Conservation (phyloP, 2,329 filamentous ascomycete genomes). For the Sporothrix humicola region DNA sequence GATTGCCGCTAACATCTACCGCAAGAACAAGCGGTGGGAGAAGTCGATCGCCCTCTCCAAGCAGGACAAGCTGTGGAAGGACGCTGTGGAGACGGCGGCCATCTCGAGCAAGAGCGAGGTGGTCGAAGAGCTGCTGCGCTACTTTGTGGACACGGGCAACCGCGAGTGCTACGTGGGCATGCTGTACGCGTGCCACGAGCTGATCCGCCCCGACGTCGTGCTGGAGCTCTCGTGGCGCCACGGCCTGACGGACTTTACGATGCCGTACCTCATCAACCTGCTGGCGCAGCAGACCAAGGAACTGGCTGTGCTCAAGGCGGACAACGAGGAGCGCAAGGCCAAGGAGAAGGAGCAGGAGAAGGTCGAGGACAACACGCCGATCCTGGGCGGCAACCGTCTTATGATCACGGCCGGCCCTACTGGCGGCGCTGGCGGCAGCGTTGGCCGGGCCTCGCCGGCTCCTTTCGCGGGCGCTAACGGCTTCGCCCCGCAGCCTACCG, state of each 20-base stretch:
- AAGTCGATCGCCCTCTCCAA: constrained; percentile 97
- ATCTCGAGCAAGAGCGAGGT: constrained; percentile 89
- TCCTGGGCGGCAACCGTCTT: constrained; percentile 83
- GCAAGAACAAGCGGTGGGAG: constrained; percentile 99
- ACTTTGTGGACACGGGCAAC: constrained; percentile 99
- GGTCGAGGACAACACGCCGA: constrained; percentile 91
- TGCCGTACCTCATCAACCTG: constrained; percentile 99
- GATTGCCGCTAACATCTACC: constrained; percentile 97
- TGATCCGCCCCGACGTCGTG: constrained; percentile 89
- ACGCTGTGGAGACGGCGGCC: constrained; percentile 96
- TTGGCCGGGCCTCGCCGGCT: constrained; percentile 63
- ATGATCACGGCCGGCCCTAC: constrained; percentile 94
- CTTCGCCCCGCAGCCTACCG: constrained; percentile 86
- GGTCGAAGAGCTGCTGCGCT: constrained; percentile 93
- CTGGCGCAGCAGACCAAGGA: constrained; percentile 88
- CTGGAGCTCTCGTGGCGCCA: constrained; percentile 97
- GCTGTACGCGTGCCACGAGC: constrained; percentile 97
- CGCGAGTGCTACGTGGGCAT: constrained; percentile 99
- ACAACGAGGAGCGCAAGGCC: constrained; percentile 73
- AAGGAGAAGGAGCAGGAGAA: constrained; percentile 62
- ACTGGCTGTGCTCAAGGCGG: constrained; percentile 83
- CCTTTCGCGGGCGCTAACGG: constrained; percentile 84
- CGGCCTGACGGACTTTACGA: constrained; percentile 93
- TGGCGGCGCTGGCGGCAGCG: constrained; percentile 46
- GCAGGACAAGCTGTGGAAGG: constrained; percentile 99